phyloP scores from a whole-genome alignment of 1,139 yeast species.

The Zygoascus hellenicus region DNA sequence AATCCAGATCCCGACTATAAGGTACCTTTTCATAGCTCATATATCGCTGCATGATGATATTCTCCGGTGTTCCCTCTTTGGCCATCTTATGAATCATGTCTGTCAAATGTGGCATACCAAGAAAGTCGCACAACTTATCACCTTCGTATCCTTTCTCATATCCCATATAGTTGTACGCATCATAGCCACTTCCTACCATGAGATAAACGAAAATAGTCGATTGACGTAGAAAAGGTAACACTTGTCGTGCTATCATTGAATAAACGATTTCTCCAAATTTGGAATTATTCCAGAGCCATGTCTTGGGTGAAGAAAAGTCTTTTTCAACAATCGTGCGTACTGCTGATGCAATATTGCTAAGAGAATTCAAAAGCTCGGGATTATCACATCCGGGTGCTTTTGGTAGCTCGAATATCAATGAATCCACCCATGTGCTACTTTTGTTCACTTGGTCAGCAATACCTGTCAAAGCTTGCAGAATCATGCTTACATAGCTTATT shows the following conservation, averaged over 20 bases:
- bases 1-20: slow-evolving; percentile 39
- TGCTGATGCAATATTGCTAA: slow-evolving; percentile 16
- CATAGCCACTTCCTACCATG: slow-evolving; percentile 50
- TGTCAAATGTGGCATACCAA: slow-evolving; percentile 46
- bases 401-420: slow-evolving; percentile 22
- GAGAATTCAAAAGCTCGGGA: slow-evolving; percentile 16
- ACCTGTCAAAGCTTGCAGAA: slow-evolving; percentile 19
- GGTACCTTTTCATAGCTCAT: neutral
- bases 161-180: slow-evolving; percentile 36
- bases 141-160: slow-evolving; percentile 41
- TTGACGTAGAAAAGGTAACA: slow-evolving; percentile 65
- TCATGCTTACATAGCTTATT: slow-evolving; percentile 18
- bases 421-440: slow-evolving; percentile 21
- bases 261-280: slow-evolving; percentile 37
- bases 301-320: slow-evolving; percentile 12
- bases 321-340: slow-evolving; percentile 17
- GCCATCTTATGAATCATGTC: slow-evolving; percentile 25
- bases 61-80: slow-evolving; percentile 11
- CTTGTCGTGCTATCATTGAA: slow-evolving; percentile 50
- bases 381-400: slow-evolving; percentile 12
- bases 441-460: slow-evolving; percentile 17
- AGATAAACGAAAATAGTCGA: slow-evolving; percentile 56
- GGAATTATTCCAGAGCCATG: slow-evolving; percentile 19
- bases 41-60: slow-evolving; percentile 13
- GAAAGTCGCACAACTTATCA: slow-evolving; percentile 48